These are phyloP conservation scores for Domatiomyces globalis DNA, from an alignment of 2,329 filamentous ascomycete species.

Conservation along the genomic window DNA sequence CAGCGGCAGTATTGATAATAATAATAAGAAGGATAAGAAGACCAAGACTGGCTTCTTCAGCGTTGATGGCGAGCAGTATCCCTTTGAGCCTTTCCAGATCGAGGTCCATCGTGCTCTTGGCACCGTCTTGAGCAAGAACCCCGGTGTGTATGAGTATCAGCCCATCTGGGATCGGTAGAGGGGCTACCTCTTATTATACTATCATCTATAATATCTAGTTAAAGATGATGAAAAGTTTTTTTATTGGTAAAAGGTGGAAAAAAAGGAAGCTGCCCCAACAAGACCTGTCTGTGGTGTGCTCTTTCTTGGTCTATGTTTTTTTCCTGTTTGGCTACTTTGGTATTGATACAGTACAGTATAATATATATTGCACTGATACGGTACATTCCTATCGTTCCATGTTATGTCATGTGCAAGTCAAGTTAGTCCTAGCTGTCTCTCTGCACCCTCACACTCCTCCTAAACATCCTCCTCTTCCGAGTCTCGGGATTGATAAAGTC, in stretches of 20 bases:
- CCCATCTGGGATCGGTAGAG: background rate
- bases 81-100: conserved; percentile 80
- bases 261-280: too few relatives aligned
- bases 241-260: too few relatives aligned
- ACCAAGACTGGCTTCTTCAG: conserved; percentile 70
- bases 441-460: conserved; percentile 14
- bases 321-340: too few relatives aligned
- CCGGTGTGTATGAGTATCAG: conserved; percentile 49
- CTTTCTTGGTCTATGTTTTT: too few relatives aligned
- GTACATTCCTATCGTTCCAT: too few relatives aligned
- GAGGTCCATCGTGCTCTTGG: conserved; percentile 75
- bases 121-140: conserved; percentile 66
- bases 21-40: background rate
- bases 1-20: conserved; percentile 1
- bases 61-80: conserved; percentile 78
- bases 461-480: conserved; percentile 27
- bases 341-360: too few relatives aligned
- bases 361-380: too few relatives aligned
- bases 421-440: background rate
- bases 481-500: conserved; percentile 4
- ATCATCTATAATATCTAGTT: too few relatives aligned
- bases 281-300: too few relatives aligned
- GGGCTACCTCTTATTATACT: too few relatives aligned
- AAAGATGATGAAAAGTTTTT: too few relatives aligned
- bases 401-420: too few relatives aligned